Evolutionary conservation across 129 eudicot species (phyloP), one percentile per base, ranked within the genome.

Genomic region (Sambucus nigra): DNA sequence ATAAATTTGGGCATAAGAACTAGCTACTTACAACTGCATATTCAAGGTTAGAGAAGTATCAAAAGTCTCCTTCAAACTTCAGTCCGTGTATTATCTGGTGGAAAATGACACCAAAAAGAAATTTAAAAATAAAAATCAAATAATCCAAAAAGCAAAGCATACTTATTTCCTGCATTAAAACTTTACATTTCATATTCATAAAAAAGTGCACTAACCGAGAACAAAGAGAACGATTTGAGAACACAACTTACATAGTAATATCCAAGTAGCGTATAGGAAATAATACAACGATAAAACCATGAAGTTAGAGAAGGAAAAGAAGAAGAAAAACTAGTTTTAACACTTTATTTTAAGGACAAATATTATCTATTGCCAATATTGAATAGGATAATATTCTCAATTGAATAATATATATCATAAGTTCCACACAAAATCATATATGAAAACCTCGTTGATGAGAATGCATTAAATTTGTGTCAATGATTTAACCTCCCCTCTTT

Each of bases 291-390:
- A 39, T 32, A 13, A n/a, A n/a, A n/a, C n/a, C n/a, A n/a, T n/a
- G n/a, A n/a, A n/a, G n/a, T n/a, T n/a, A n/a, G n/a, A n/a, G n/a
- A n/a, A n/a, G n/a, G n/a, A 11, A n/a, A 42, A 5, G 15, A 58
- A 26, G 11, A 29, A 47, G 7, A 32, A 0, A 29, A 1, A 57
- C 11, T 41, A 25, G 1, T 52, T 13, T 2, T 22, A 8, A 19
- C n/a, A 49, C 15, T 59, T n/a, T 40, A 28, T 35, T 18, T 33
- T 13, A 57, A 25, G 35, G 29, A 63, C 46, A 25, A 33, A 40
- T 11, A n/a, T 39, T 53, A 81, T 95, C 98, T 89, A 80, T 91
- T 91, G 25, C 98, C 98, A 59, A 91, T 88, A 74, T 91, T 91
- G 20, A 72, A n/a, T n/a, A n/a, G n/a, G n/a, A n/a, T n/a, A n/a